Conservation (phyloP, 768 basidiomycete genomes). For the Rhizopogon vulgaris region DNA sequence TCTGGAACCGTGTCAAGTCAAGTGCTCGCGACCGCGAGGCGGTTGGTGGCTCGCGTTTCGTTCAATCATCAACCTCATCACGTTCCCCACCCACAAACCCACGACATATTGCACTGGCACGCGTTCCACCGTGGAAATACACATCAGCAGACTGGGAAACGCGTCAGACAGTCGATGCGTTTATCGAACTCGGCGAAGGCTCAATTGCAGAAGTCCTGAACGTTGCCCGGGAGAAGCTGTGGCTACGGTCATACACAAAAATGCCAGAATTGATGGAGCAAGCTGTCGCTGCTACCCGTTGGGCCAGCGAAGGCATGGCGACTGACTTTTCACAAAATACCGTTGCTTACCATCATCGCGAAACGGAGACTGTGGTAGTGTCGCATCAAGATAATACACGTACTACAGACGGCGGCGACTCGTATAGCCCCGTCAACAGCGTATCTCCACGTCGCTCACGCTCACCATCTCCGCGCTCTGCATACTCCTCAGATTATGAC, state of each 20-base stretch:
- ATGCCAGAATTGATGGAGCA: conserved; percentile 62
- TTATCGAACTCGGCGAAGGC: conserved; percentile 70
- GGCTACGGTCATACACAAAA: conserved; percentile 61
- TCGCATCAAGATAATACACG: conserved; percentile 2
- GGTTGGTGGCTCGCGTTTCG: conserved; percentile 40
- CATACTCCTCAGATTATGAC: conserved; percentile 28
- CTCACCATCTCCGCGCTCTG: conserved; percentile 24
- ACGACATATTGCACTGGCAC: conserved; percentile 10
- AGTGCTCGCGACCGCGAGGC: conserved; percentile 49
- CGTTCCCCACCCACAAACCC: conserved; percentile 11
- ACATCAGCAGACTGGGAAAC: conserved; percentile 56
- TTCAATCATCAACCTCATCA: conserved; percentile 9
- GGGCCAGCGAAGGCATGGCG: conserved; percentile 30
- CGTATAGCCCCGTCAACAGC: conserved; percentile 15
- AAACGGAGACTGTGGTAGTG: conserved; percentile 1
- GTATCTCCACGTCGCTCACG: conserved; percentile 24
- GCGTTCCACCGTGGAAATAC: conserved; percentile 22
- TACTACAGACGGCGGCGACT: conserved; percentile 3
- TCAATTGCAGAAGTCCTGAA: conserved; percentile 53
- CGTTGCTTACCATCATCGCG: conserved; percentile 1
- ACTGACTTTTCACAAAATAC: conserved; percentile 22
- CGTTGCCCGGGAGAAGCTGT: conserved; percentile 63
- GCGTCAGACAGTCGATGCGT: conserved; percentile 61
- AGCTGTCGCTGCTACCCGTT: conserved; percentile 55
- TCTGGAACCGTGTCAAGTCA: conserved; percentile 52